Evolutionary conservation across 805 yeast species (phyloP).

Genomic region (Debaryomyces castellii): DNA sequence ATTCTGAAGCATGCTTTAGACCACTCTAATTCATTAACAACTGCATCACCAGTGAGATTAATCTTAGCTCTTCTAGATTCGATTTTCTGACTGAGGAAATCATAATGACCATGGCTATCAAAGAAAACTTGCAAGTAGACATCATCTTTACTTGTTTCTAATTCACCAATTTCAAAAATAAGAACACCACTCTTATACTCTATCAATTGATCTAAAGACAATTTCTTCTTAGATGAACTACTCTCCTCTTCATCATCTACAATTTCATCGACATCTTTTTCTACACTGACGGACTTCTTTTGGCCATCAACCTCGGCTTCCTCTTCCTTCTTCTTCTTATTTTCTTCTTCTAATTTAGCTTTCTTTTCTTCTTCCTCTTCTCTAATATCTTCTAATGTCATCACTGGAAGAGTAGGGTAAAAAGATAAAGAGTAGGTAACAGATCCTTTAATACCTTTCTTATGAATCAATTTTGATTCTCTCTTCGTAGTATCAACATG

Average conservation of each 20-base stretch:
- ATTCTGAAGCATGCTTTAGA: slow-evolving; percentile 66
- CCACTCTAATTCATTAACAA: slow-evolving; percentile 74
- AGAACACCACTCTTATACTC: slow-evolving; percentile 73
- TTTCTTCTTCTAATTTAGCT: slow-evolving; percentile 33
- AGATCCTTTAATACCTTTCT: slow-evolving; percentile 82
- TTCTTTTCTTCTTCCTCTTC: slow-evolving; percentile 49
- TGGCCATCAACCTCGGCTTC: slow-evolving; percentile 13
- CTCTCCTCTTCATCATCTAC: slow-evolving; percentile 25
- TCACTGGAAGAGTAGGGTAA: slow-evolving; percentile 80
- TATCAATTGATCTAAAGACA: slow-evolving; percentile 58
- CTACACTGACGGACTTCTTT: slow-evolving; percentile 9
- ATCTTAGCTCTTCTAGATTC: slow-evolving; percentile 37
- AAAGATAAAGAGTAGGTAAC: slow-evolving; percentile 74
- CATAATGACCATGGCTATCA: slow-evolving; percentile 71
- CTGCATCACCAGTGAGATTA: slow-evolving; percentile 63
- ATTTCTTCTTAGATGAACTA: slow-evolving; percentile 37
- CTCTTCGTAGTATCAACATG: slow-evolving; percentile 55
- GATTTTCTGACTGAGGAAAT: slow-evolving; percentile 56
- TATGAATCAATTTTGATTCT: slow-evolving; percentile 63
- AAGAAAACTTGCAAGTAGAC: slow-evolving; percentile 72
- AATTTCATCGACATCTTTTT: slow-evolving; percentile 3
- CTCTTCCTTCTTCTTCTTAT: slow-evolving; percentile 27
- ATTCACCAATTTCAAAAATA: slow-evolving; percentile 63
- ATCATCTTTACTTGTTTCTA: slow-evolving; percentile 52
- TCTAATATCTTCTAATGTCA: slow-evolving; percentile 68